Evolutionary conservation across 2,329 filamentous ascomycete genomes (phyloP).

Genomic region (Endoconidiophora laricicola): DNA sequence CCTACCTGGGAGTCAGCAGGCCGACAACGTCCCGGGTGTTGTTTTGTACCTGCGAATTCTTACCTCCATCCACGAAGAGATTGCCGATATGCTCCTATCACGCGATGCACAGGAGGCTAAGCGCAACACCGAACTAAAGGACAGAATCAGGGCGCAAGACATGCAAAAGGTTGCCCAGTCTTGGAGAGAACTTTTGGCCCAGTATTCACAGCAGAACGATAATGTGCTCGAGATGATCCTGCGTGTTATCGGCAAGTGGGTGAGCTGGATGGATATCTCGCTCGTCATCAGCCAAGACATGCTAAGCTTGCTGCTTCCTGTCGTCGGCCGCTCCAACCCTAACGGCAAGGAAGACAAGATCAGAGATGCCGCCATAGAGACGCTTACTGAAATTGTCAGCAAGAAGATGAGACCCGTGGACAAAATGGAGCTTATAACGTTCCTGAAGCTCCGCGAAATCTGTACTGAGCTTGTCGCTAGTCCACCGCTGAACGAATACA

Average conservation of each 20-base stretch:
- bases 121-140: slow-evolving; percentile 79
- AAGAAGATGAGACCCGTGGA: slow-evolving; percentile 95
- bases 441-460: slow-evolving; percentile 74
- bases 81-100: slow-evolving; percentile 77
- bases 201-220: slow-evolving; percentile 57
- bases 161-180: slow-evolving; percentile 74
- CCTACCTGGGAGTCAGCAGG: slow-evolving; percentile 37
- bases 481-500: slow-evolving; percentile 60
- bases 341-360: slow-evolving; percentile 54
- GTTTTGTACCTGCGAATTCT: slow-evolving; percentile 80
- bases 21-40: slow-evolving; percentile 59
- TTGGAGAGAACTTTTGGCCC: slow-evolving; percentile 78
- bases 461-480: slow-evolving; percentile 74
- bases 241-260: slow-evolving; percentile 88
- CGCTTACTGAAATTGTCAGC: slow-evolving; percentile 85
- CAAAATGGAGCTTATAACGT: slow-evolving; percentile 86
- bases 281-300: slow-evolving; percentile 82
- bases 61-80: slow-evolving; percentile 86
- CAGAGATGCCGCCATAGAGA: slow-evolving; percentile 80
- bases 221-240: slow-evolving; percentile 71
- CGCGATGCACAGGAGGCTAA: slow-evolving; percentile 65
- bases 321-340: slow-evolving; percentile 54
- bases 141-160: slow-evolving; percentile 71
- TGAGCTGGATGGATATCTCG: slow-evolving; percentile 96
- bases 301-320: slow-evolving; percentile 67